Evolutionary conservation across 2,329 filamentous ascomycete genomes (phyloP), one percentile per base, ranked within the genome.

Genomic region (Claviceps lovelessii): DNA sequence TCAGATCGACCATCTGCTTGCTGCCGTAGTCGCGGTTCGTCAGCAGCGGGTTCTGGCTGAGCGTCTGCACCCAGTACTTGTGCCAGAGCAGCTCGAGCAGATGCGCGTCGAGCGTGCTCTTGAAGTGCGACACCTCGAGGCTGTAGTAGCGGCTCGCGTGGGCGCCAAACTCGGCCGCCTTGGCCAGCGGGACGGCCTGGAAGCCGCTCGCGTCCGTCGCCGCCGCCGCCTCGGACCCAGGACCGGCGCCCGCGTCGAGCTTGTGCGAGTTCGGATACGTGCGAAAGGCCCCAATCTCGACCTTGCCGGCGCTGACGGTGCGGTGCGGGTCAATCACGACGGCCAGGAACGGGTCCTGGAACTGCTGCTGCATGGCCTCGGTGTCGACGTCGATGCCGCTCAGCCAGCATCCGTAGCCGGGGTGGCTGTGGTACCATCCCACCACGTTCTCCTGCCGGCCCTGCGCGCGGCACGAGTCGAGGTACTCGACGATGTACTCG

Each of bases 341-440:
- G 41, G 93, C 93, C 52, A 95, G 81, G 70, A 96, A 97, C 2
- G 93, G 93, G 63, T 96, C 93, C 55, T 84, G 82, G 70, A 84
- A 91, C 60, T 78, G 74, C 72, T 98, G 93, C 71, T 96, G 90
- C 64, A 85, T 83, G 61, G 80, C 77, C 69, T 98, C 86, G 3
- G 93, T 98, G 54, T 78, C 78, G 53, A 98, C 93, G 67, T 98
- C 93, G 70, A 98, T 97, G 56, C 93, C 93, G 42, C 85, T 90
- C 31, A 98, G 79, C 93, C 93, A 98, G 76, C 93, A 98, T 48
- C 93, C 93, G 68, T 98, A 98, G 31, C 93, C 93, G 0, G 93
- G 93, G 68, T 98, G 93, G 61, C 85, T 91, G 72, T 98, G 93
- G 70, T 98, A 98, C 93, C 93, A 98, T 19, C 93, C 93, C 17